Evolutionary conservation across 2,329 filamentous ascomycete species (phyloP).

Genomic region (Talaromyces islandicus): DNA sequence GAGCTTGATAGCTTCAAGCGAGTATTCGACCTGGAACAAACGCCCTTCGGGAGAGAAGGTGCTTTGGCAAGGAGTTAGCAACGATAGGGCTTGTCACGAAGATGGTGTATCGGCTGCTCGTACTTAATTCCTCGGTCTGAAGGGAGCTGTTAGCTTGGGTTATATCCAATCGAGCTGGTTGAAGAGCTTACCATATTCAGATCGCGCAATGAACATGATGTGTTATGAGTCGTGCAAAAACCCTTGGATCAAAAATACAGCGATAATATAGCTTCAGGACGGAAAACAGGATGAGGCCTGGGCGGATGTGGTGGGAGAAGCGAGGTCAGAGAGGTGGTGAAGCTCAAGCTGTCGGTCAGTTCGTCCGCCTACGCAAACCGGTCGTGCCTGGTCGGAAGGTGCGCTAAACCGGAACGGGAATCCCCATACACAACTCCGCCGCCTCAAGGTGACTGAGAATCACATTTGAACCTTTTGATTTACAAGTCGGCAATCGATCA

Average conservation of each 20-base stretch:
- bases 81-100: neutral
- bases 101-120: conserved; percentile 27
- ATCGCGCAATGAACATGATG: conserved; percentile 99
- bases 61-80: conserved; percentile 42
- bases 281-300: neutral
- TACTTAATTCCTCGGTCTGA: conserved; percentile 97
- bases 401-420: conserved; percentile 10
- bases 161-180: conserved; percentile 15
- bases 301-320: neutral
- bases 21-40: conserved; percentile 99
- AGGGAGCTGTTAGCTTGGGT: conserved; percentile 31
- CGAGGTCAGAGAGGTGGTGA: neutral
- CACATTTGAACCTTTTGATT: neutral
- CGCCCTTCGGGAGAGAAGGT: conserved; percentile 99
- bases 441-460: neutral
- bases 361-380: conserved; percentile 2
- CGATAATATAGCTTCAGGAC: neutral
- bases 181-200: conserved; percentile 87
- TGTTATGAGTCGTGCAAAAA: conserved; percentile 30
- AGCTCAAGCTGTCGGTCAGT: conserved; percentile 11
- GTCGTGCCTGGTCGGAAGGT: conserved; percentile 10
- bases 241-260: neutral
- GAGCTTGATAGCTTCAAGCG: conserved; percentile 98
- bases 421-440: conserved; percentile 12
- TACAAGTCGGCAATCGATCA: neutral